These are phyloP conservation scores for Podaxis carcinomalis DNA, from an alignment of 768 basidiomycete genomes.

Conservation along the genomic window DNA sequence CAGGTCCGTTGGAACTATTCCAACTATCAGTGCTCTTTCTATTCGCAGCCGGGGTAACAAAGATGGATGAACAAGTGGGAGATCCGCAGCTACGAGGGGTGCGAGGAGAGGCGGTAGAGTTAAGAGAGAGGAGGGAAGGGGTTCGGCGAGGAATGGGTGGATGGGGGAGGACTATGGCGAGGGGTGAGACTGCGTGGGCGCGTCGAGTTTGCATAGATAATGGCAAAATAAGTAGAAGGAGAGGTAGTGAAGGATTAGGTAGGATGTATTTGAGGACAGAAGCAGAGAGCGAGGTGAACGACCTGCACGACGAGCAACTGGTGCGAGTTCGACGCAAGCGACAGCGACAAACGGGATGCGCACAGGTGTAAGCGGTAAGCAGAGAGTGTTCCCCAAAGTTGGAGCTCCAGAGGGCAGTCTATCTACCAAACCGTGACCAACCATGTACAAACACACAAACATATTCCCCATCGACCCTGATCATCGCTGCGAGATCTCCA, in stretches of 20 bases:
- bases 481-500: not conserved
- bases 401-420: conserved; percentile 3
- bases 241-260: conserved; percentile 23
- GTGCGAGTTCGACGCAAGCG: conserved; percentile 9
- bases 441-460: not conserved
- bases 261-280: conserved; percentile 10
- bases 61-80: conserved; percentile 46
- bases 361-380: conserved; percentile 2
- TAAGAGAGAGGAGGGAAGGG: conserved; percentile 46
- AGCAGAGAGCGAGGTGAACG: conserved; percentile 13
- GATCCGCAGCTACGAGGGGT: conserved; percentile 60
- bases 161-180: conserved; percentile 61
- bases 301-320: conserved; percentile 11
- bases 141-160: conserved; percentile 48
- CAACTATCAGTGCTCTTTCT: conserved; percentile 80
- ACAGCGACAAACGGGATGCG: conserved; percentile 7
- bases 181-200: conserved; percentile 44
- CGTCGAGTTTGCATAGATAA: conserved; percentile 49
- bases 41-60: conserved; percentile 44
- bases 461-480: conserved; percentile 3
- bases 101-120: conserved; percentile 41
- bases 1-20: conserved; percentile 68
- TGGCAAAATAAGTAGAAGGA: conserved; percentile 24
- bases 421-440: not conserved
- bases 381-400: not conserved